Percentiles rank a stretch among this genome's conserved stretches.
phyloP scores from a whole-genome alignment of 352 stramenopile species.

The Pythium brachiatum region DNA sequence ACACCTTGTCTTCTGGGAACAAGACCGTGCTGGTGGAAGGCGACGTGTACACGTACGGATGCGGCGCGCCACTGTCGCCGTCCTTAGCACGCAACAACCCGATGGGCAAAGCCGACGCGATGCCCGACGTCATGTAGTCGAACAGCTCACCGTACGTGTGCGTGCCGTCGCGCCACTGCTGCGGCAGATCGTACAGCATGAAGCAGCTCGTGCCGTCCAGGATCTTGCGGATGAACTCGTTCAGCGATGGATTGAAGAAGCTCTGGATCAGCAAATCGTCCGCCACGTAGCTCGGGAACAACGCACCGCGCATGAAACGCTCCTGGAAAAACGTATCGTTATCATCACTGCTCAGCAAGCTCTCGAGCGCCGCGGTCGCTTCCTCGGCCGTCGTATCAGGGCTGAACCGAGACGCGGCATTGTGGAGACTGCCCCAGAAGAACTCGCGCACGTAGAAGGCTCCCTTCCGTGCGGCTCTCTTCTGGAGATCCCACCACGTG shows the following conservation, averaged over 20 bases:
- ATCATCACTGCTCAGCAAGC: slow-evolving; percentile 42
- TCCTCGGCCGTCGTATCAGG: slow-evolving; percentile 23
- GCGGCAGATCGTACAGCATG: slow-evolving; percentile 75
- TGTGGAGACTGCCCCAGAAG: slow-evolving; percentile 64
- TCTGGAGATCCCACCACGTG: slow-evolving; percentile 46
- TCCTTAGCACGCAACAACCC: slow-evolving; percentile 62
- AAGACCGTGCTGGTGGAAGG: slow-evolving; percentile 58
- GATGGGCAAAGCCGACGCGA: slow-evolving; percentile 74
- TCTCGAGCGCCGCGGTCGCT: slow-evolving; percentile 24
- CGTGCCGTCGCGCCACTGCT: slow-evolving; percentile 39
- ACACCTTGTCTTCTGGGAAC: slow-evolving; percentile 73
- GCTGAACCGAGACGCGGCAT: slow-evolving; percentile 48
- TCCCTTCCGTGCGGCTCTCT: neutral
- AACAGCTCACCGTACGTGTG: slow-evolving; percentile 75
- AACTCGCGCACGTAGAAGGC: slow-evolving; percentile 38
- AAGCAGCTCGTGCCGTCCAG: slow-evolving; percentile 85
- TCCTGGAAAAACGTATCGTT: slow-evolving; percentile 85
- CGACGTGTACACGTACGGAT: slow-evolving; percentile 83
- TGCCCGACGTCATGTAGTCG: slow-evolving; percentile 66
- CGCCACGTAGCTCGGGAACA: slow-evolving; percentile 78
- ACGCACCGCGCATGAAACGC: slow-evolving; percentile 75
- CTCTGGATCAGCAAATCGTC: slow-evolving; percentile 85
- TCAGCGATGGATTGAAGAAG: slow-evolving; percentile 87
- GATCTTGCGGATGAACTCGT: slow-evolving; percentile 80
- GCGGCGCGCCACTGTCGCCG: slow-evolving; percentile 43